A percentile compares a stretch with the other conserved stretches of the same genome.
Conservation (phyloP, 441 rosid genomes). For the Populus hybrid region DNA sequence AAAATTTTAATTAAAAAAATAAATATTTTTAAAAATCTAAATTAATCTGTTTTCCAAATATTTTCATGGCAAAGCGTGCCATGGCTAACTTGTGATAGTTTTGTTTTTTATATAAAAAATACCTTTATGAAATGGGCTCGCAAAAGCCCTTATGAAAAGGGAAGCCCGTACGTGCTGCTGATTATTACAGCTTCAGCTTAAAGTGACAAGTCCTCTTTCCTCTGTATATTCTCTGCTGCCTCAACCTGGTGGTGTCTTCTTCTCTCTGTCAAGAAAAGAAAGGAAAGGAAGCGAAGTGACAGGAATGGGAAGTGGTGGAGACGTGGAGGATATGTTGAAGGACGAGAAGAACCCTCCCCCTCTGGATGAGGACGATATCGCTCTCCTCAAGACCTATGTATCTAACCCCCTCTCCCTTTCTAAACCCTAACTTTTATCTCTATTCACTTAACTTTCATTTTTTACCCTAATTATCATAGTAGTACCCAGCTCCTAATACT, state of each 20-base stretch:
- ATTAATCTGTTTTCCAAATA: no score
- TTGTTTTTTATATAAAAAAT: no score
- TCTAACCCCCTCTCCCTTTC: neutral
- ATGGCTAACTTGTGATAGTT: no score
- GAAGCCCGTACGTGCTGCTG: neutral
- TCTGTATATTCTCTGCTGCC: neutral
- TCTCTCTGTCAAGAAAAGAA: neutral
- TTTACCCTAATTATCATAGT: neutral
- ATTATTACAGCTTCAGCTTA: neutral
- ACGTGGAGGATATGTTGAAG: conserved; percentile 46
- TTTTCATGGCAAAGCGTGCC: no score
- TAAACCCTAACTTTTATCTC: neutral
- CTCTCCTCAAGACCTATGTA: conserved; percentile 94
- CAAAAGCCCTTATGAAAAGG: neutral
- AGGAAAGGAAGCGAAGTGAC: neutral
- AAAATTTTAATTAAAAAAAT: no score
- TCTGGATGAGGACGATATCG: conserved; percentile 92
- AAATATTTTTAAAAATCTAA: no score
- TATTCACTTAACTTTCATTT: neutral
- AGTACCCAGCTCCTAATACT: neutral
- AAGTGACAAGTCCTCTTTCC: no score
- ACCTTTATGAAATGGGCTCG: neutral
- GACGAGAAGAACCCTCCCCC: conserved; percentile 95
- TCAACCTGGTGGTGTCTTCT: neutral
- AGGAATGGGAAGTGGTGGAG: conserved; percentile 10